Evolutionary conservation across 768 basidiomycete genomes (phyloP).

Genomic region (Leccinum rimulosum): DNA sequence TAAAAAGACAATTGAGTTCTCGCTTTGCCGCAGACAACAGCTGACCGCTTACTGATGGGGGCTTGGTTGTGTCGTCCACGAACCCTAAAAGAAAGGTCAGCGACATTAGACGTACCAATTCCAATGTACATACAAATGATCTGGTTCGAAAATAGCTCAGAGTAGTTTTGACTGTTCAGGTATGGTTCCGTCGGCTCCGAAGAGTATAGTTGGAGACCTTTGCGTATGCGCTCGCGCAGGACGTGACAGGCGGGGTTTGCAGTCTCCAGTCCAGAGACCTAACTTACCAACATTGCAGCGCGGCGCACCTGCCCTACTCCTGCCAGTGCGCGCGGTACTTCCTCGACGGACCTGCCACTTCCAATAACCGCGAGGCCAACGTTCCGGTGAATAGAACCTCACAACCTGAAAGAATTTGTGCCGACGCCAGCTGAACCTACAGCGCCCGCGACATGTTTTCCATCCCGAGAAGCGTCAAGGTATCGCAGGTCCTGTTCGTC

Average conservation of each 20-base stretch:
- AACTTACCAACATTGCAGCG: too few species aligned
- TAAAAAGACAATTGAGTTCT: conserved; percentile 23
- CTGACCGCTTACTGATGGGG: conserved; percentile 65
- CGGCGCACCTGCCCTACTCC: too few species aligned
- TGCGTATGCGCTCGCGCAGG: conserved; percentile 96
- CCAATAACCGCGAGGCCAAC: too few species aligned
- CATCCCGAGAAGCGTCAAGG: too few species aligned
- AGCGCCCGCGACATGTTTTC: too few species aligned
- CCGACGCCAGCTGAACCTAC: too few species aligned
- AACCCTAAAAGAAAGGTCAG: conserved; percentile 60
- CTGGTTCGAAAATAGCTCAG: conserved; percentile 96
- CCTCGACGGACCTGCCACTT: too few species aligned
- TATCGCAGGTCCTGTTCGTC: too few species aligned
- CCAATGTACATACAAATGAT: conserved; percentile 72
- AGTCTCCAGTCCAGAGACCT: too few species aligned
- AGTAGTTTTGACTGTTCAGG: conserved; percentile 97
- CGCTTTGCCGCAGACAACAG: neutral
- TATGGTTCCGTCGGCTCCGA: conserved; percentile 99
- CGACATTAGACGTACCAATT: neutral
- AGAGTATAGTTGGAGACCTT: conserved; percentile 96
- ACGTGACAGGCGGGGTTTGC: conserved; percentile 98
- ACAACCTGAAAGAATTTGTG: too few species aligned
- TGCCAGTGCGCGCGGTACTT: too few species aligned
- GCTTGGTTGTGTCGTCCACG: conserved; percentile 99
- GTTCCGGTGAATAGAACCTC: too few species aligned